Percentiles rank a stretch among this genome's conserved stretches.
phyloP scores from a whole-genome alignment of 306 rosid genomes.

The Lablab purpureus region DNA sequence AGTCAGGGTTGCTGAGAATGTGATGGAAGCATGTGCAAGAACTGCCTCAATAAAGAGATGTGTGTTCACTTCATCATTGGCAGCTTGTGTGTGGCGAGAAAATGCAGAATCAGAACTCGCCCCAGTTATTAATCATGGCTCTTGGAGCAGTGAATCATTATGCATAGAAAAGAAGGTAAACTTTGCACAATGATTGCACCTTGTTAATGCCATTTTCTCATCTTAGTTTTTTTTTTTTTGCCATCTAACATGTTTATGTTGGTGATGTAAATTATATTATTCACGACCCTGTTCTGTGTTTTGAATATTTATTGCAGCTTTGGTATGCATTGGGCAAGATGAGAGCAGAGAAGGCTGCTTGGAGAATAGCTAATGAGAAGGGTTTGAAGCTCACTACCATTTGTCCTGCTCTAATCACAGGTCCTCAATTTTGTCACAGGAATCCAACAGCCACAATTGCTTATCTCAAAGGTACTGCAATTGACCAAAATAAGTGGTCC shows the following conservation, averaged over 20 bases:
- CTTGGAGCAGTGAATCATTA: conserved; percentile 76
- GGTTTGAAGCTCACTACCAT: conserved; percentile 73
- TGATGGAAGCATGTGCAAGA: conserved; percentile 84
- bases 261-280: neutral
- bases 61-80: conserved; percentile 85
- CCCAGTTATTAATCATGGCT: conserved; percentile 57
- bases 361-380: conserved; percentile 76
- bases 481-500: neutral
- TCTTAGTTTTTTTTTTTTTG: neutral
- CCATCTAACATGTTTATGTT: neutral
- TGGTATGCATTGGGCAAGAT: conserved; percentile 93
- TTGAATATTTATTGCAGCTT: conserved; percentile 58
- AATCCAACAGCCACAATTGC: conserved; percentile 88
- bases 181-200: neutral
- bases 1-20: conserved; percentile 74
- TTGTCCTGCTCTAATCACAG: conserved; percentile 79
- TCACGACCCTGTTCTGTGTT: neutral
- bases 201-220: neutral
- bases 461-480: conserved; percentile 84
- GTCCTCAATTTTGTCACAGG: conserved; percentile 61
- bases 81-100: conserved; percentile 82
- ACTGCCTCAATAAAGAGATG: conserved; percentile 72
- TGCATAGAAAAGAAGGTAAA: conserved; percentile 75
- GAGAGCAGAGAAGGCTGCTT: conserved; percentile 84
- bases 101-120: conserved; percentile 39